Base-by-base conservation (phyloP, 169 alveolate species). In the Perkinsus chesapeaki region DNA sequence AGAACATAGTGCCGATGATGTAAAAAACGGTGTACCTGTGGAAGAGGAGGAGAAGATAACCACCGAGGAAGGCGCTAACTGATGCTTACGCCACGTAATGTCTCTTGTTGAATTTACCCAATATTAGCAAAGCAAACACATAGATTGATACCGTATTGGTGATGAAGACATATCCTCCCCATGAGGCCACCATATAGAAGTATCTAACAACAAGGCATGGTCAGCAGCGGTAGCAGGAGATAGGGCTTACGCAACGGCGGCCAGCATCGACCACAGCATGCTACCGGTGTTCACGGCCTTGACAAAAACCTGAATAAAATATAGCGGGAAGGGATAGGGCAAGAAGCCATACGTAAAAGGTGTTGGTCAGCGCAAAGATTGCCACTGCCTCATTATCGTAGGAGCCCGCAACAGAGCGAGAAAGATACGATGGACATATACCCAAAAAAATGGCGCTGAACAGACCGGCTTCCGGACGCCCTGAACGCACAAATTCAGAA, bases 131-230 rank as follows among this genome's bases (percentile, higher is more conserved):
- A 12, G 98, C 98, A 39, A 98, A 92, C 93, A 98, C 98, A 94
- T 97, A 98, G 91, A 98, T 96, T 39, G 99, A 99, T 92, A 99
- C 97, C 3, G 99, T 97, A 96, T 99, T 99, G 73, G 98, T 97
- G 39, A 99, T 97, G 95, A 98, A 99, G 39, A 99, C 99, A 96
- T 99, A 99, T 31, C 99, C 99, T 39, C 99, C 99, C 99, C 99
- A 99, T 16, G 99, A 97, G 47, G 99, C 97, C 34, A 98, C 99
- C 99, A 99, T 98, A 93, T 96, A 97, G 96, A 97, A 98, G 93
- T 97, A 97, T 39, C 94, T 39, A 39, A 94, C 91, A 7, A 31
- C 39, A 36, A 82, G 39, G 10, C 9, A 39, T 10, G 31, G 19
- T 27, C 0, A 7, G 48, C 39, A 82, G 39, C 27, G n/a, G 31